Conservation (phyloP, 78 protist species). For the Guillardia theta region DNA sequence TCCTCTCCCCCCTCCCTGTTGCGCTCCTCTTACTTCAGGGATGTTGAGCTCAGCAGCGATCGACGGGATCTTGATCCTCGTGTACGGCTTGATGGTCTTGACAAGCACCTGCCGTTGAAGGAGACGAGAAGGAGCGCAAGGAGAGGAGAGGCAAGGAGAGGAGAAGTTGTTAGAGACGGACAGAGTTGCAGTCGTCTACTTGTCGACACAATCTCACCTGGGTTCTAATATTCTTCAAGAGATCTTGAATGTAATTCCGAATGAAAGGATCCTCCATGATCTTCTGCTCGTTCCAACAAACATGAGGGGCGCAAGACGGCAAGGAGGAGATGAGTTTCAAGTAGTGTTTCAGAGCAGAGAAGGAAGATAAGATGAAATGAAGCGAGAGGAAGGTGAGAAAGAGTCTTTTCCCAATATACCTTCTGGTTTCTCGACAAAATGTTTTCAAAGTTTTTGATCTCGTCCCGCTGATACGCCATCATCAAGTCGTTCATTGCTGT, state of each 20-base stretch:
- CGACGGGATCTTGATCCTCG: constrained; percentile 79
- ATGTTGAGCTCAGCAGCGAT: constrained; percentile 57
- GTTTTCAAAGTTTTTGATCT: constrained; percentile 82
- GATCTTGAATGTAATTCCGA: constrained; percentile 78
- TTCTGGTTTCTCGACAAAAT: constrained; percentile 59
- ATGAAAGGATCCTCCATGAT: constrained; percentile 91
- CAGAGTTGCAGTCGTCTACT: neutral
- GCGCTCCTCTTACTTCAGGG: neutral
- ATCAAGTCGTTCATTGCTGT: constrained; percentile 86
- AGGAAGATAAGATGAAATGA: neutral
- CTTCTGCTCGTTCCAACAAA: neutral
- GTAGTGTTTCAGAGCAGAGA: neutral
- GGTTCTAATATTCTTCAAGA: constrained; percentile 74
- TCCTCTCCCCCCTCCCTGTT: neutral
- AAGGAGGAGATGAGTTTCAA: neutral
- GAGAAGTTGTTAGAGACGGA: neutral
- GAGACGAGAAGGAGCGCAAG: neutral
- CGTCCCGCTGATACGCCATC: constrained; percentile 73
- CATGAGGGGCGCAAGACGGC: neutral
- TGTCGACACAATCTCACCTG: neutral
- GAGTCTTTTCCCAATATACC: neutral
- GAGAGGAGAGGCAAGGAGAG: neutral
- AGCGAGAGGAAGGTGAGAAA: neutral
- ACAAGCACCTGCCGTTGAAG: constrained; percentile 71
- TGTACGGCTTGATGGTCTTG: constrained; percentile 87